Evolutionary conservation across 2,329 filamentous ascomycete genomes (phyloP).

Genomic region (Pseudopithomyces maydicus): DNA sequence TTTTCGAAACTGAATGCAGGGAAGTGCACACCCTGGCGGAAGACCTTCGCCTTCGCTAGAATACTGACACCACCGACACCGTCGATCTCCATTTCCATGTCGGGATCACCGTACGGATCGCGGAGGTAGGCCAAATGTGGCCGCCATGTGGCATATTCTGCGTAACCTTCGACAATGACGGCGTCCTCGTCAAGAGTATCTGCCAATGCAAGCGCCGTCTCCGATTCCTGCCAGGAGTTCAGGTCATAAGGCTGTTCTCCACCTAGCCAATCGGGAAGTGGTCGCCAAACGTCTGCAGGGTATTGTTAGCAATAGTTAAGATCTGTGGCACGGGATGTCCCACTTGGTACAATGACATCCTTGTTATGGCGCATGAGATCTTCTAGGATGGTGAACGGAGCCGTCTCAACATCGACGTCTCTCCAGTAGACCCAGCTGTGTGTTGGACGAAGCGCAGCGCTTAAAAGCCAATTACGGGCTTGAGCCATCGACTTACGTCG

Average conservation of each 20-base stretch:
- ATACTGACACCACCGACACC: conserved; percentile 98
- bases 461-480: conserved; percentile 94
- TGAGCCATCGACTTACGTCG: conserved; percentile 97
- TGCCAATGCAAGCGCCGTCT: conserved; percentile 89
- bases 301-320: conserved; percentile 21
- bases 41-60: conserved; percentile 92
- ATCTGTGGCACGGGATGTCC: conserved; percentile 48
- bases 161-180: conserved; percentile 98
- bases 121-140: conserved; percentile 95
- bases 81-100: conserved; percentile 99
- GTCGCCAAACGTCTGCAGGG: conserved; percentile 80
- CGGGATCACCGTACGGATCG: conserved; percentile 94
- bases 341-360: conserved; percentile 97
- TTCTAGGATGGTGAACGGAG: conserved; percentile 93
- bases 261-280: conserved; percentile 97
- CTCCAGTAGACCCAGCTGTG: conserved; percentile 99
- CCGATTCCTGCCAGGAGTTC: conserved; percentile 99
- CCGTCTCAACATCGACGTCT: conserved; percentile 97
- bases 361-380: conserved; percentile 99
- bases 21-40: conserved; percentile 94
- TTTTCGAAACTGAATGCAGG: conserved; percentile 98
- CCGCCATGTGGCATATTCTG: conserved; percentile 97
- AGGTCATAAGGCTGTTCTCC: conserved; percentile 98
- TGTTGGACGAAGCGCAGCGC: conserved; percentile 87
- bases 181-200: conserved; percentile 97